Evolutionary conservation across 2,329 filamentous ascomycete species (phyloP), one percentile per base, ranked within the genome.

Genomic region (Aspergillus vadensis): DNA sequence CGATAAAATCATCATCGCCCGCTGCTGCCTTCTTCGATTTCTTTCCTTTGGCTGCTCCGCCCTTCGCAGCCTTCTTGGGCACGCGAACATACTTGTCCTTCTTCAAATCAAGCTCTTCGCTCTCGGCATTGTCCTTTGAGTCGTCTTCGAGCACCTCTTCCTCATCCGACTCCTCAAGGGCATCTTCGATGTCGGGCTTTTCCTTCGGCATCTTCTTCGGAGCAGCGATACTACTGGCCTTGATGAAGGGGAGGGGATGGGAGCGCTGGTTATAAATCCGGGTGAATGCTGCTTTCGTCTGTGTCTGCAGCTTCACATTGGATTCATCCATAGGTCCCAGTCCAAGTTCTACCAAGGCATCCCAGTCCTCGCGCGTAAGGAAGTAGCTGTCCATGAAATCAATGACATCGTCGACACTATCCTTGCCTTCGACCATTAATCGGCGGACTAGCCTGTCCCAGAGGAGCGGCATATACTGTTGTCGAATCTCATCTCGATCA

Each of bases 381-480:
- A 89, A 99, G 78, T 99, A 99, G 73, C 89, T 92, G 73, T 99
- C 95, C 95, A 99, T 98, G 57, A 97, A 83, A 57, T 95, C 87
- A 70, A 99, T 99, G 57, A 97, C 89, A 2, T 91, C 88, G 1
- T 86, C 83, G 4, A 97, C 89, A 7, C 85, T 85, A 1, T 96
- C 92, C 70, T 91, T 95, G 68, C 95, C 95, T 59, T 96, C 88
- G 0, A 80, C 75, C 69, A 92, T 85, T 57, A 99, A 81, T 60
- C 86, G 85, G 68, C 90, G 88, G 65, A 97, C 83, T 21, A 94
- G 83, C 70, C 89, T 86, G 49, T 90, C 85, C 91, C 94, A 98
- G 1, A 99, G 82, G 1, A 93, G 81, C 1, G 95, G 95, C 66
- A 99, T 79, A 69, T 99, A 99, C 71, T 97, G 91, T 76, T 99